Conservation (phyloP, 805 yeast genomes). For the Blastobotrys robertii region DNA sequence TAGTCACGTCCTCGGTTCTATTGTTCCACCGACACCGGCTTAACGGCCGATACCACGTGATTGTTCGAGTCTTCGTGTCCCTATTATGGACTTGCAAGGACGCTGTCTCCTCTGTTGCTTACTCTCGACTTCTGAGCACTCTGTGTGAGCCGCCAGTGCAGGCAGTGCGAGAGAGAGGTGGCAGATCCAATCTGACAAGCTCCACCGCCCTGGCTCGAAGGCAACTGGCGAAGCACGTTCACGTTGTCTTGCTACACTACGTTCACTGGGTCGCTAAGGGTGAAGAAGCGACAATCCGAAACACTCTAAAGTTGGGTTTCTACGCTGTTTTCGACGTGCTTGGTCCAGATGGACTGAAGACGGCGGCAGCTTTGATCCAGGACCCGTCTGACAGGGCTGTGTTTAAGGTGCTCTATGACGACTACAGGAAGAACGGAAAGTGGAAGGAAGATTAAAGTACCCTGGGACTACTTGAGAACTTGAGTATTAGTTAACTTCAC, state of each 20-base stretch:
- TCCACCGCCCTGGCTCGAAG: conserved; percentile 45
- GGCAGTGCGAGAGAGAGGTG: conserved; percentile 21
- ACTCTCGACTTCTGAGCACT: conserved; percentile 51
- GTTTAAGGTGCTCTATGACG: conserved; percentile 57
- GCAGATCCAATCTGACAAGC: conserved; percentile 39
- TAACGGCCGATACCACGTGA: conserved; percentile 61
- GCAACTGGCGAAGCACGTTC: conserved; percentile 54
- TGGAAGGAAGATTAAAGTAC: conserved; percentile 54
- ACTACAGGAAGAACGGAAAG: conserved; percentile 68
- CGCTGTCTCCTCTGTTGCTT: conserved; percentile 36
- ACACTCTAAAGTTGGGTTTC: conserved; percentile 44
- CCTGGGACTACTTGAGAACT: no score
- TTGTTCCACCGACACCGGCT: conserved; percentile 62
- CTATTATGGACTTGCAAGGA: conserved; percentile 33
- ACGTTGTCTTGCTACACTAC: conserved; percentile 50
- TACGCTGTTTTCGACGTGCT: conserved; percentile 59
- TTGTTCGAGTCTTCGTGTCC: conserved; percentile 40
- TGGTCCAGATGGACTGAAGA: conserved; percentile 53
- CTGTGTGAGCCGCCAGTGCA: conserved; percentile 61
- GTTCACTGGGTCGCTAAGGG: conserved; percentile 45
- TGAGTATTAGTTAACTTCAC: no score
- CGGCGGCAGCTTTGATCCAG: conserved; percentile 47
- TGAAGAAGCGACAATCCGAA: conserved; percentile 38
- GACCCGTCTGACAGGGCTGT: conserved; percentile 63
- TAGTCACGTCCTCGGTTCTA: conserved; percentile 49